Base-by-base conservation (phyloP, 352 stramenopile genomes). In the Phytophthora gonapodyides region DNA sequence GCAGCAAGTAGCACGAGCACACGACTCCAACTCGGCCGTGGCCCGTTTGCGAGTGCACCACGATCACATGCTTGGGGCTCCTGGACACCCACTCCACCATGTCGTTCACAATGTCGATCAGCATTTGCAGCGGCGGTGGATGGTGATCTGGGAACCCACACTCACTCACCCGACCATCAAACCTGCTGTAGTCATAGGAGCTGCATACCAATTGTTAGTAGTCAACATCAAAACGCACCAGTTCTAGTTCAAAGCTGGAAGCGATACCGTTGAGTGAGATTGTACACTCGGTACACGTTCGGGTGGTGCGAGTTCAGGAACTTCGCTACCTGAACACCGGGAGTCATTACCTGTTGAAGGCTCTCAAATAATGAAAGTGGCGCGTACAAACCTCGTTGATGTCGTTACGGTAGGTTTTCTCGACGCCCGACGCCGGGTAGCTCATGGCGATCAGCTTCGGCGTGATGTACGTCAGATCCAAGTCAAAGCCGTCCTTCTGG, bases 391-490 rank as follows among this genome's bases (percentile, higher is more conserved):
- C 84, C 61, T 94, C 82, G 40, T 73, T 79, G 61, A 93, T 91
- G 68, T 92, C 82, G 73, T 94, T 94, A 46, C 86, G 82, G 60
- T 93, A 93, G 11, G 82, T 92, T 42, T 93, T 92, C 71, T 94
- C 86, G 37, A 94, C 74, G 67, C 84, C 84, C 27, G 78, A 79
- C 24, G 86, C 86, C 13, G 86, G 86, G 61, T 93, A 94, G 0
- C 82, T 82, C 84, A 94, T 93, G 57, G 86, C 86, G 37, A 94
- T 77, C 50, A 94, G 76, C 35, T 75, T 77, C 19, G 71, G 71
- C n/a, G 80, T 87, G 73, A 94, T 93, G 69, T 93, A 93, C 31
- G 86, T 94, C 42, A 94, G 71, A 68, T 94, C 86, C 31, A 94
- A 68, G 67, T 94, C 82, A 67, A 79, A 93, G 1, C 86, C 86